Conservation (phyloP, 169 alveolate genomes). For the Theileria orientalis region DNA sequence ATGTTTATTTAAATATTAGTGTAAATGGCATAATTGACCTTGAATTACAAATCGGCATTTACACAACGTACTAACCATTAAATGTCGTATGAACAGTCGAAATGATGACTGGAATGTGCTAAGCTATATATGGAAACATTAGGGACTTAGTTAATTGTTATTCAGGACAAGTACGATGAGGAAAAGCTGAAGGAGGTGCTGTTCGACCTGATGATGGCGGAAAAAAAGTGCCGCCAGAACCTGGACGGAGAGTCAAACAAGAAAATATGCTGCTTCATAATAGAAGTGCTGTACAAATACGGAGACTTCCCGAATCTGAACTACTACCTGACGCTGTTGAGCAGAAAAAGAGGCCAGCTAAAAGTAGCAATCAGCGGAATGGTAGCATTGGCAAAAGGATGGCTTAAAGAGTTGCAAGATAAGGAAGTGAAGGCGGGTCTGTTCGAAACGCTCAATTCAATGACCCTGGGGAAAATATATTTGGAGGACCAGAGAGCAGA, state of each 20-base stretch:
- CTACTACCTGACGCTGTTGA: slow-evolving; percentile 65
- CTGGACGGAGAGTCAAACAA: slow-evolving; percentile 73
- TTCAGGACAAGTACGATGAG: slow-evolving; percentile 14
- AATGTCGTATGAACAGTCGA: too few species aligned
- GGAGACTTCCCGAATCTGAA: slow-evolving; percentile 59
- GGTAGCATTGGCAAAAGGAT: slow-evolving; percentile 61
- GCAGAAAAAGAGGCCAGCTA: slow-evolving; percentile 70
- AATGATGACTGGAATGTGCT: too few species aligned
- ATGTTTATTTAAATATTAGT: too few species aligned
- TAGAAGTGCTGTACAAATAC: slow-evolving; percentile 58
- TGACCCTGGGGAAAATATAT: slow-evolving; percentile 74
- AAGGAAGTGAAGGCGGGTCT: slow-evolving; percentile 55
- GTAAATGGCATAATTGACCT: too few species aligned
- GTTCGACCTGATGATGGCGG: slow-evolving; percentile 63
- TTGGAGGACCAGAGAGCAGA: slow-evolving; percentile 75
- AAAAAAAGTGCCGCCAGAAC: slow-evolving; percentile 71
- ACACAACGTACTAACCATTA: too few species aligned
- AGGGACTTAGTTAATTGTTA: too few species aligned
- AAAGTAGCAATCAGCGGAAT: slow-evolving; percentile 68
- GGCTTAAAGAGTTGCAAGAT: slow-evolving; percentile 61
- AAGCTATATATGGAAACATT: too few species aligned
- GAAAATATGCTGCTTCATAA: slow-evolving; percentile 62
- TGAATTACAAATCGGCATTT: too few species aligned
- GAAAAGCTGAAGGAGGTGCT: slow-evolving; percentile 47
- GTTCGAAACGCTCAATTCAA: slow-evolving; percentile 60